Evolutionary conservation across 345 rosid species (phyloP), one percentile per base, ranked within the genome.

Genomic region (Eucalyptus albens): DNA sequence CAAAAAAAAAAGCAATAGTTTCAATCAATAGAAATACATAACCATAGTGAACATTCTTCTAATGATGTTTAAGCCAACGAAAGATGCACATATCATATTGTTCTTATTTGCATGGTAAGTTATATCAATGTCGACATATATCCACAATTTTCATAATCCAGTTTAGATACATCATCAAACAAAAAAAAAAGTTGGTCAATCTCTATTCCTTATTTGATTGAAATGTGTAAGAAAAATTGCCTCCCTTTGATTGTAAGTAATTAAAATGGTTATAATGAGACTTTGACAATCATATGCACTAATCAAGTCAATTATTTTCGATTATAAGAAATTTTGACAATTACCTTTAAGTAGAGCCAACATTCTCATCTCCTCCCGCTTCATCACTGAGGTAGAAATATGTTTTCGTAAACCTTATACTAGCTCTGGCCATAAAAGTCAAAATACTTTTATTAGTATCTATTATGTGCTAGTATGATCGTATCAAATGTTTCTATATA

Each of bases 371-470:
- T 22, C 29, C 29, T 24, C 62, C 1, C 1, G 0, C 29, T 56
- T 56, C 3, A 56, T 24, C 62, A 56, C 1, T 9, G 0, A 56
- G 21, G 0, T 56, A 24, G 1, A 0, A 56, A 24, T 22, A 2
- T 24, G 27, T 0, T 56, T 56, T 56, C 1, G 29, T 56, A 24
- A 24, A 24, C 62, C 62, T 56, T 24, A 50, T 50, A 15, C 3
- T 5, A 50, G 3, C 26, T 7, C 0, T 21, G 1, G 6, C 13
- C 6, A 56, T 56, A 24, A 56, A 56, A 56, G 29, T 24, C 27
- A 24, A 24, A 56, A 24, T 53, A 53, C 26, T 53, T 53, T 19
- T 53, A 53, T 21, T 21, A 8, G 59, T 53, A 53, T 53, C 0
- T 21, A 0, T 22, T 24, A 22, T 56, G 6, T 56, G 3, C 0